Evolutionary conservation across 2,329 filamentous ascomycete genomes (phyloP).

Genomic region (Eutypa lata): DNA sequence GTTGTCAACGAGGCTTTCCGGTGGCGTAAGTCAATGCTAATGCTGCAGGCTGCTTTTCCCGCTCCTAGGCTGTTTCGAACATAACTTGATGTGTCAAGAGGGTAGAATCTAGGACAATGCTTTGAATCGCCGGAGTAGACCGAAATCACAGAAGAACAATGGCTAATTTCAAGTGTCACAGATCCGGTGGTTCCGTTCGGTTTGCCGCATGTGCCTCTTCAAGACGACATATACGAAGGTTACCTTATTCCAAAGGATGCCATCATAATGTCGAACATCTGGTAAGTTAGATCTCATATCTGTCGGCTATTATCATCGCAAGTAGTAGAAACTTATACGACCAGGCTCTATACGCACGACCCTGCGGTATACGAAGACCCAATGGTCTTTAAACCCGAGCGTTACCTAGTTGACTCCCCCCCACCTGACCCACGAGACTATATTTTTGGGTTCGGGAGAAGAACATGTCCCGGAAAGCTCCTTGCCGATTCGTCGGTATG

Average conservation of each 20-base stretch:
- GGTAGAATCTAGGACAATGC: too few species aligned
- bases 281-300: slow-evolving; percentile 7
- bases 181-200: slow-evolving; percentile 23
- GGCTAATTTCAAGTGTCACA: too few species aligned
- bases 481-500: slow-evolving; percentile 12
- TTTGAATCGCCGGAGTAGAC: too few species aligned
- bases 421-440: slow-evolving; percentile 4
- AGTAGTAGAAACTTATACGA: too few species aligned
- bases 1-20: slow-evolving; percentile 46
- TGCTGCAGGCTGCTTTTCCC: neutral
- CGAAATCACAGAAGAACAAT: too few species aligned
- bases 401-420: slow-evolving; percentile 9
- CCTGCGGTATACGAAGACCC: slow-evolving; percentile 7
- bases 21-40: slow-evolving; percentile 23
- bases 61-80: neutral
- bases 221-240: slow-evolving; percentile 11
- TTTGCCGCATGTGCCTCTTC: slow-evolving; percentile 5
- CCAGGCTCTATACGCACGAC: slow-evolving; percentile 6
- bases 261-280: slow-evolving; percentile 10
- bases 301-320: too few species aligned
- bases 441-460: slow-evolving; percentile 13
- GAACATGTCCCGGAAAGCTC: slow-evolving; percentile 9
- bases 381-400: slow-evolving; percentile 10
- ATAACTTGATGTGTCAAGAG: neutral
- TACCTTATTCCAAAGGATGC: slow-evolving; percentile 16